Evolutionary conservation across 2,329 filamentous ascomycete species (phyloP).

Genomic region (Trichoderma koningii): DNA sequence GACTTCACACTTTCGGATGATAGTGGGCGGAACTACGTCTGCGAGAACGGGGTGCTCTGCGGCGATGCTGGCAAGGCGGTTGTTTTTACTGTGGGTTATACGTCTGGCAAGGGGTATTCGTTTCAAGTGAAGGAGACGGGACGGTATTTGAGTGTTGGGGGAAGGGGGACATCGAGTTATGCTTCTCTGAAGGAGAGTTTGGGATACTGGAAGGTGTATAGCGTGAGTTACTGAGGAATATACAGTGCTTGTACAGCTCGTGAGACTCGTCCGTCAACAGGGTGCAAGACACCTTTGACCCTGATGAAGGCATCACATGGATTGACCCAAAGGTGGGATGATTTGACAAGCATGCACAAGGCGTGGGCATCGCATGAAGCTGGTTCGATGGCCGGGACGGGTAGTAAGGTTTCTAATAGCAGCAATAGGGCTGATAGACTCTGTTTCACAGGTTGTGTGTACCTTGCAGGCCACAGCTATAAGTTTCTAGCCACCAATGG

Average conservation of each 20-base stretch:
- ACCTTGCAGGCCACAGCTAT: too few species aligned
- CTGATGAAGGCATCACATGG: too few species aligned
- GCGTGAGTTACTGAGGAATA: constrained; percentile 19
- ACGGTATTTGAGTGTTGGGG: constrained; percentile 12
- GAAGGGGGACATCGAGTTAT: neutral
- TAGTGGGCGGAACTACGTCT: constrained; percentile 32
- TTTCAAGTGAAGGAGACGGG: constrained; percentile 25
- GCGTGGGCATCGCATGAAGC: too few species aligned
- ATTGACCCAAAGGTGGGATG: too few species aligned
- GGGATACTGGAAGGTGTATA: constrained; percentile 23
- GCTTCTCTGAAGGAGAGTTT: neutral
- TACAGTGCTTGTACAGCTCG: neutral
- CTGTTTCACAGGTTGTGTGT: too few species aligned
- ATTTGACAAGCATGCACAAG: too few species aligned
- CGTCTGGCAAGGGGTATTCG: constrained; percentile 30
- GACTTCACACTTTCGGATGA: constrained; percentile 36
- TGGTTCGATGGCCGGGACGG: too few species aligned
- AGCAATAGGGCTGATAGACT: too few species aligned
- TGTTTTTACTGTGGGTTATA: constrained; percentile 31
- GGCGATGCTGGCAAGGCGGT: constrained; percentile 18
- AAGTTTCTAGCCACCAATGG: too few species aligned
- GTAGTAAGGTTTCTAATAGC: too few species aligned
- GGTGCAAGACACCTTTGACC: too few species aligned
- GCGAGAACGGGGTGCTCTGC: constrained; percentile 23
- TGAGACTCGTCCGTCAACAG: too few species aligned